Base-by-base conservation (phyloP, 176 grass and related monocot species). In the Oropetium thomaeum region DNA sequence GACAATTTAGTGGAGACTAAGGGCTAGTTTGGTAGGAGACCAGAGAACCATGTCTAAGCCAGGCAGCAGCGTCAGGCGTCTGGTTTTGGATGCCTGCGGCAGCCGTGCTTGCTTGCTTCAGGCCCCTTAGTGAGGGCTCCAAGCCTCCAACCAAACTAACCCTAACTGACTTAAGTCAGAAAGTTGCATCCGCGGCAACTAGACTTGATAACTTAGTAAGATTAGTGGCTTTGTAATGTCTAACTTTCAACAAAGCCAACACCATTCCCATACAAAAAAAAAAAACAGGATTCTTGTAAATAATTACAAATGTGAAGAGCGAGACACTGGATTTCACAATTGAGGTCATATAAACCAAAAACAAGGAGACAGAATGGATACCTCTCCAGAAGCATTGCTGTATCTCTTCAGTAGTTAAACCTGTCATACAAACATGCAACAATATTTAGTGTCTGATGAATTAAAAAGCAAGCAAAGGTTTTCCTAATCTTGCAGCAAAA, bases 361-460 rank as follows among this genome's bases (percentile, higher is more conserved):
- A 48, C 30, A 71, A 54, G 33, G 23, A 72, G 38, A 58, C 78
- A 73, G 66, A 76, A 42, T 58, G 17, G 10, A 31, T 87, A 91
- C 89, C 89, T 91, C 85, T 87, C 89, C 89, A 91, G 65, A 88
- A 91, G 73, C 89, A 91, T 25, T 79, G 81, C 39, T 91, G 89
- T 87, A 91, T 91, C 57, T 83, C 68, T 67, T 85, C 82, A 59
- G 89, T 91, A 4, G 73, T 82, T 79, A 91, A 67, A 71, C 89
- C 89, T 91, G 55, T 51, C 10, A 0, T 8, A 5, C 78, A 49
- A 33, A 57, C 17, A 78, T 44, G 30, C 8, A 57, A 63, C 22
- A 11, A 58, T 76, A 61, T 37, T 75, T 61, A 88, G 53, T 58
- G 57, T n/a, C 63, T 55, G 47, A 74, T 43, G 37, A 39, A 40